A percentile compares a stretch with the other conserved stretches of the same genome.
Conservation (phyloP, 2,329 filamentous ascomycete species). For the Elsinoe necatrix region DNA sequence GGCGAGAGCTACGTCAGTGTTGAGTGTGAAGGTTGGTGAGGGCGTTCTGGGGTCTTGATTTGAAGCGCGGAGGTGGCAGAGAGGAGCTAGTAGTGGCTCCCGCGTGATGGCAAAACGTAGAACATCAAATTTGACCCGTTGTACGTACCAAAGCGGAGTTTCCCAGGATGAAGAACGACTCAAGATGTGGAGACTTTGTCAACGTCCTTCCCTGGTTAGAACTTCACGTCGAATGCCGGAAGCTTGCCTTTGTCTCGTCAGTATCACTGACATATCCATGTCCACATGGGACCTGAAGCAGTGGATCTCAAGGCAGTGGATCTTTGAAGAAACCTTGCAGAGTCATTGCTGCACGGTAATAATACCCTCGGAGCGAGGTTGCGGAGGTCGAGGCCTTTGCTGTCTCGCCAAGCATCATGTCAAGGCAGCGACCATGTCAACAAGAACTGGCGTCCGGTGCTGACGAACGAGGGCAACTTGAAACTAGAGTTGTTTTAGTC, state of each 20-base stretch:
- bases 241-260: background rate
- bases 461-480: background rate
- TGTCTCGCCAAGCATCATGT: background rate
- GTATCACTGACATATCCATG: background rate
- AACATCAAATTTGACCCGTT: conserved; percentile 5
- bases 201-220: background rate
- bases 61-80: background rate
- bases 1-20: background rate
- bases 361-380: background rate
- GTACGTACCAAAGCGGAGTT: background rate
- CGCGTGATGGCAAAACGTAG: conserved; percentile 1
- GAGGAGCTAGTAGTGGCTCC: background rate
- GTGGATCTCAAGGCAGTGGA: background rate
- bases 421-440: background rate
- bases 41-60: background rate
- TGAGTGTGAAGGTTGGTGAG: conserved; percentile 1
- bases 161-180: background rate
- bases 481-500: background rate
- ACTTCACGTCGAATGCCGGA: background rate
- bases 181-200: background rate
- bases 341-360: background rate
- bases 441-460: background rate
- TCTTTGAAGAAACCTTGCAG: background rate
- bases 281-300: no score
- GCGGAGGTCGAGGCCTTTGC: background rate